Evolutionary conservation across 345 rosid species (phyloP), one percentile per base, ranked within the genome.

Genomic region (Mangifera indica): DNA sequence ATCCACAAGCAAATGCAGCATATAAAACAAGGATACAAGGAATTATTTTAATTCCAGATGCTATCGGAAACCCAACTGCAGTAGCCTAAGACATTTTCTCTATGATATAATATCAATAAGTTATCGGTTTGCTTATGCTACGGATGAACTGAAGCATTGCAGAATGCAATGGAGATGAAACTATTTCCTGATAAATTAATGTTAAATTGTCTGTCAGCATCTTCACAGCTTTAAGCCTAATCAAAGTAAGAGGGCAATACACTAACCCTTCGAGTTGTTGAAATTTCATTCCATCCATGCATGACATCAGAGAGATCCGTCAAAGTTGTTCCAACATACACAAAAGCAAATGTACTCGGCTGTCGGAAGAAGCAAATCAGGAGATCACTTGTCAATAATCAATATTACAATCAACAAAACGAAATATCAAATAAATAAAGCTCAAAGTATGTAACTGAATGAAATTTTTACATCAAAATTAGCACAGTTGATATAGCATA

Each of bases 241-340:
- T 54, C 49, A 55, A 18, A 22, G 25, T 59, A 58, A 46, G 53
- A 46, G 70, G 22, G 4, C 4, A 69, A 37, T 58, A 58, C 59
- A 40, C 83, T 78, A 72, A 86, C 90, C 86, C 84, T 77, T 60
- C 78, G 86, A 76, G 73, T 66, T 15, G 80, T 71, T 59, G 91
- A 87, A 67, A 85, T 68, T 25, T 85, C 84, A 60, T 74, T 73
- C 86, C 89, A 85, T 64, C 85, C 87, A 52, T 80, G 91, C 26
- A 81, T 80, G 10, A 82, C 77, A 72, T 80, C 85, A 69, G 89
- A 87, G 15, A 87, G 79, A 76, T 85, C 86, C 75, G 85, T 87
- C 62, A 87, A 73, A 10, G 86, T 85, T 7, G 89, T 85, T 79
- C 91, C 89, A 72, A 81, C 79, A 74, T 87, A 85, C 21, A 84